Base-by-base conservation (phyloP, 2,329 filamentous ascomycete genomes). In the Myriosclerotinia duriaeana region DNA sequence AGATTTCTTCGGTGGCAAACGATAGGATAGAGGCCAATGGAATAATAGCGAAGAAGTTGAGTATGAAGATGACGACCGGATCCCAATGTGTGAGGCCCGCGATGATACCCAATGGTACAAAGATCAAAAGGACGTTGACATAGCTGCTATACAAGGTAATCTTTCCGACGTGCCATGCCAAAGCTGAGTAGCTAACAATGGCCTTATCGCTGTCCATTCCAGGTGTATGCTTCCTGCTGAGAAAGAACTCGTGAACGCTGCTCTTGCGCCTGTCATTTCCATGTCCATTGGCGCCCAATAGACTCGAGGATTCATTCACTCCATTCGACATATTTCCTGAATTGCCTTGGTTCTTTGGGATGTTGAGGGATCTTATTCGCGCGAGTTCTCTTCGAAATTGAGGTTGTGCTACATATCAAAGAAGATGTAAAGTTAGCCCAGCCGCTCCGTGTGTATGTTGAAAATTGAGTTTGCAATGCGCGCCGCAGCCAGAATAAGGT, bases 41-140 rank as follows among this genome's bases (percentile, higher is more conserved):
- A 58, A 87, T 79, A 72, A 87, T 87, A 65, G 84, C 84, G 69
- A 86, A 78, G 77, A 86, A 87, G 75, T 86, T 87, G 72, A 86
- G 79, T 50, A 83, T 74, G 75, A 87, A 87, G 72, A 85, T 79
- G 46, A 80, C 79, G 17, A 82, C 83, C 2, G 85, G 82, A 70
- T 81, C 79, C 79, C 82, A 82, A 22, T 63, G 76, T 66, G 83
- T 70, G 3, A 77, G 78, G 69, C 84, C 84, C 62, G 84, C 79
- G 80, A 86, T 85, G 75, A 96, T 91, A 67, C 93, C 93, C 55
- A 87, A 84, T 0, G 93, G 93, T 0, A 91, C 92, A 50, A 89
- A 87, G 38, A 96, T 67, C 50, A 97, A 80, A 36, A 97, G 80
- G 38, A 96, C 74, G 75, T 97, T 97, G 79, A 97, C 87, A 77